Conservation (phyloP, 768 basidiomycete genomes). For the Suillus clintonianus region DNA sequence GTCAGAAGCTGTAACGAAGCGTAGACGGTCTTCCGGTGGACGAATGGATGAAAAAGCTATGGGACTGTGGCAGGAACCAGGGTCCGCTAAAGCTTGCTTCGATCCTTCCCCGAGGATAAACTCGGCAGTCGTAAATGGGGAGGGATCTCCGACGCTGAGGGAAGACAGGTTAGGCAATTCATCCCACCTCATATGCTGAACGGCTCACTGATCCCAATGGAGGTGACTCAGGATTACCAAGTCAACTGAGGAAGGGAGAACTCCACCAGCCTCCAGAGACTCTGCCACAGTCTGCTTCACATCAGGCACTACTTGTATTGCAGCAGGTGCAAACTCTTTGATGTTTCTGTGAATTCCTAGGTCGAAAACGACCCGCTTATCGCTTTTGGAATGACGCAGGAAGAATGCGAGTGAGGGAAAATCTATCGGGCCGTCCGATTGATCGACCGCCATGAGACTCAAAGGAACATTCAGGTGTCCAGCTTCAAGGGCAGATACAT, state of each 20-base stretch:
- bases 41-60: constrained; percentile 29
- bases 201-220: constrained; percentile 50
- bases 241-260: constrained; percentile 43
- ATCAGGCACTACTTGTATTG: constrained; percentile 16
- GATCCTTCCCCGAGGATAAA: constrained; percentile 47
- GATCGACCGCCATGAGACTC: constrained; percentile 38
- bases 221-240: constrained; percentile 49
- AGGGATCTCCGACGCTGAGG: constrained; percentile 46
- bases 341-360: constrained; percentile 56
- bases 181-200: constrained; percentile 42
- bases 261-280: constrained; percentile 48
- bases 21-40: constrained; percentile 37
- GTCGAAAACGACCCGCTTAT: constrained; percentile 51
- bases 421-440: constrained; percentile 24
- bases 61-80: constrained; percentile 43
- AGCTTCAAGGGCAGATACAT: constrained; percentile 57
- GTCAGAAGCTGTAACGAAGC: constrained; percentile 31
- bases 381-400: constrained; percentile 46
- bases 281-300: constrained; percentile 36
- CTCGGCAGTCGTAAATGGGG: constrained; percentile 41
- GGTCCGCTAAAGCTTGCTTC: constrained; percentile 26
- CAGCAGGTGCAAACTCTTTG: constrained; percentile 40
- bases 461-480: constrained; percentile 45
- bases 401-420: constrained; percentile 56
- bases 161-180: constrained; percentile 40